Percentiles rank a stretch among this genome's conserved stretches.
These are phyloP conservation scores for Quercus alba DNA, from an alignment of 306 rosid genomes.

Conservation along the genomic window DNA sequence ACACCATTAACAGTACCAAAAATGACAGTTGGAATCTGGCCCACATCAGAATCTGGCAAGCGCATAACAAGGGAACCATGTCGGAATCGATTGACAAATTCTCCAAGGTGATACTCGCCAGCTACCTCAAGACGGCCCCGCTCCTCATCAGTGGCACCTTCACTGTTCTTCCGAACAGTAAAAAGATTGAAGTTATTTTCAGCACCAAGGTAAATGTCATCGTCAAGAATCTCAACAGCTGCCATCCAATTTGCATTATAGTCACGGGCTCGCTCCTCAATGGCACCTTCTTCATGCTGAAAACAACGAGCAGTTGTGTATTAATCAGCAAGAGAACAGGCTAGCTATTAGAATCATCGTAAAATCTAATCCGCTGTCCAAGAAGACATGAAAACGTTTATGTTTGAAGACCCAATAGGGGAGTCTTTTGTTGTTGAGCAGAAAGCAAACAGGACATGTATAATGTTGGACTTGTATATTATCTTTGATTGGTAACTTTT, in stretches of 20 bases:
- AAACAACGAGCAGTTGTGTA: not conserved
- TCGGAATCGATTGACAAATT: slow-evolving; percentile 75
- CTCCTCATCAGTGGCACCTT: slow-evolving; percentile 94
- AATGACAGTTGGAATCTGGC: slow-evolving; percentile 90
- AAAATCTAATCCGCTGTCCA: not conserved
- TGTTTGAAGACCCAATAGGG: not conserved
- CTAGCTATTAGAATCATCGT: not conserved
- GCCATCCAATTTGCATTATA: slow-evolving; percentile 96
- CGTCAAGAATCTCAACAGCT: slow-evolving; percentile 96
- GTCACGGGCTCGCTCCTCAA: slow-evolving; percentile 98
- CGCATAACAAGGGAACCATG: slow-evolving; percentile 96
- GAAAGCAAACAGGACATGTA: not conserved
- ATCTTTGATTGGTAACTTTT: not conserved
- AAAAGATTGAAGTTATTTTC: slow-evolving; percentile 67
- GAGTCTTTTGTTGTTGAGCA: not conserved
- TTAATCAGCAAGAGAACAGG: not conserved
- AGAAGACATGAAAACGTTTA: not conserved
- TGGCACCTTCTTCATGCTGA: slow-evolving; percentile 98
- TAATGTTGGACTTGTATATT: not conserved
- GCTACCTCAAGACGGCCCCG: slow-evolving; percentile 89
- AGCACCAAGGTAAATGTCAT: slow-evolving; percentile 87
- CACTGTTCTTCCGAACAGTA: slow-evolving; percentile 64
- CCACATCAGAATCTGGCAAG: slow-evolving; percentile 89
- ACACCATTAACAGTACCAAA: slow-evolving; percentile 96
- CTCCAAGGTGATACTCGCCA: slow-evolving; percentile 93